A percentile compares a stretch with the other conserved stretches of the same genome.
Evolutionary conservation across 495 filamentous ascomycete species (phyloP).

Genomic region (Cudoniella acicularis): DNA sequence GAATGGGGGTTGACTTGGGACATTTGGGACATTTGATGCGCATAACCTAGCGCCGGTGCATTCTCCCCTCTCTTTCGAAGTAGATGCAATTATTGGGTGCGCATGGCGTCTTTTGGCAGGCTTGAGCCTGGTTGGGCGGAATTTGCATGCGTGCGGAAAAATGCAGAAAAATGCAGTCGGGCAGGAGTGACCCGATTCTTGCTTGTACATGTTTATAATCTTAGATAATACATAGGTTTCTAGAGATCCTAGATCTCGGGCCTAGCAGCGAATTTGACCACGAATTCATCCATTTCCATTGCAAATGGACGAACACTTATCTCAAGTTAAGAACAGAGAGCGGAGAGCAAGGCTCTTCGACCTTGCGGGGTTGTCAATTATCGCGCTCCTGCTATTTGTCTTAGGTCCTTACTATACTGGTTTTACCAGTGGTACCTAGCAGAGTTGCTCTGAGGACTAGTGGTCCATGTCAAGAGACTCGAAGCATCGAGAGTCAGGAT

Average conservation of each 20-base stretch:
- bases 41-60: background rate
- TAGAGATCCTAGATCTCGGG: background rate
- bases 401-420: no score
- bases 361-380: no score
- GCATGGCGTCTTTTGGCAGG: slow-evolving; percentile 9
- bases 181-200: background rate
- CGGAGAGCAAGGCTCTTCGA: no score
- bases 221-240: slow-evolving; percentile 8
- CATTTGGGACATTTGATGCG: background rate
- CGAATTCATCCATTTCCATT: no score
- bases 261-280: background rate
- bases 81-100: background rate
- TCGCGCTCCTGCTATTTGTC: no score
- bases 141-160: slow-evolving; percentile 1
- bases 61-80: slow-evolving; percentile 1
- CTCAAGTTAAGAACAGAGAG: no score
- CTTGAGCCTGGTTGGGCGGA: background rate
- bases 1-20: background rate
- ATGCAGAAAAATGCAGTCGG: background rate
- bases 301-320: no score
- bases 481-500: no score
- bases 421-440: no score
- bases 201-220: slow-evolving; percentile 10
- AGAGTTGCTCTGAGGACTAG: no score
- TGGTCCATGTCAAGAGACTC: no score